Evolutionary conservation across 2,329 filamentous ascomycete species (phyloP).

Genomic region (Intubia oerlemansii): DNA sequence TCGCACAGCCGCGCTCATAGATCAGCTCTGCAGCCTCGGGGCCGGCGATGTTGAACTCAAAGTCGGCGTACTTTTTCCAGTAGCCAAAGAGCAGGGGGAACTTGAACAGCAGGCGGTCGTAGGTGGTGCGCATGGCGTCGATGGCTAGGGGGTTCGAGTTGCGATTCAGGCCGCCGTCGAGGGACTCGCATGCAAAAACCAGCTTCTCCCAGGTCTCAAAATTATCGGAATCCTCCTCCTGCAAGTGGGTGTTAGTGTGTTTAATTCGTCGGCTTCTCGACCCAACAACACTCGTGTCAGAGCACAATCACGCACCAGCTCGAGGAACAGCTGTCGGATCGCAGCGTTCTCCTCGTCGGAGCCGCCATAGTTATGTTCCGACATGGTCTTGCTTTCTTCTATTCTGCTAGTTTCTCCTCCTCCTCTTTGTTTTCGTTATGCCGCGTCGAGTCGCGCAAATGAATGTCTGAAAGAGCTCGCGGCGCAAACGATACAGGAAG

Average conservation of each 20-base stretch:
- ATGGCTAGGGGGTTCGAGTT: constrained; percentile 94
- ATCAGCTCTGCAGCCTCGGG: constrained; percentile 96
- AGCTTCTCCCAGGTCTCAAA: constrained; percentile 94
- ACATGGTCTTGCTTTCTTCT: too few relatives aligned
- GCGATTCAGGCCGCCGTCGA: constrained; percentile 85
- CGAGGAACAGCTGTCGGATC: constrained; percentile 55
- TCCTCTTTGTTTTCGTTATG: too few relatives aligned
- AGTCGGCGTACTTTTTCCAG: constrained; percentile 98
- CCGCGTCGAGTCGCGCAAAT: too few relatives aligned
- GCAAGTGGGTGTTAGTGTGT: constrained; percentile 1
- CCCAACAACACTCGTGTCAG: background rate
- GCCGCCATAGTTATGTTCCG: constrained; percentile 52
- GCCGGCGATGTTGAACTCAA: constrained; percentile 91
- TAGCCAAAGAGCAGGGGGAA: constrained; percentile 94
- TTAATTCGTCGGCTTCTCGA: background rate
- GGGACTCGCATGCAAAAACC: constrained; percentile 56
- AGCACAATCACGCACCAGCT: constrained; percentile 56
- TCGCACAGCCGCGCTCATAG: constrained; percentile 86
- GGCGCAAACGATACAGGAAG: too few relatives aligned
- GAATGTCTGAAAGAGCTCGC: too few relatives aligned
- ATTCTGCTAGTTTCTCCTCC: too few relatives aligned
- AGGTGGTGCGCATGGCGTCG: constrained; percentile 64
- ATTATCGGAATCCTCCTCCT: constrained; percentile 59
- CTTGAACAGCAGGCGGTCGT: constrained; percentile 82
- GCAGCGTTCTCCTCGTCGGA: constrained; percentile 66